These are phyloP conservation scores for Bacidia gigantensis DNA, from an alignment of 495 filamentous ascomycete genomes.

Conservation along the genomic window DNA sequence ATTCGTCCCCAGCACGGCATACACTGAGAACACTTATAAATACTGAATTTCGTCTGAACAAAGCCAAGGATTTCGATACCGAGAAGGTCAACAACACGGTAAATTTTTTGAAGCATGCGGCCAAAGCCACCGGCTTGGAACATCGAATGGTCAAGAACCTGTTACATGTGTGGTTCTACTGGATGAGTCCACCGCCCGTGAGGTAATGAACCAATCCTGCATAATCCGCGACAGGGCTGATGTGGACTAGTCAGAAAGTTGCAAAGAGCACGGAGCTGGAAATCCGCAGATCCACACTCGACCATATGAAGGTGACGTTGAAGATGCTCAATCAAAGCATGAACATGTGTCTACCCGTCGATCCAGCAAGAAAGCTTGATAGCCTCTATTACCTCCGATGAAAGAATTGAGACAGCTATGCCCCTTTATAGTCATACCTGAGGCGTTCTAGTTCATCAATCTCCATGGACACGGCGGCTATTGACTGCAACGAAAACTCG, in stretches of 20 bases:
- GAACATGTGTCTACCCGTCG: conserved; percentile 42
- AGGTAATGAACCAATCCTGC: not conserved
- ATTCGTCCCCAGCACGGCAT: conserved; percentile 62
- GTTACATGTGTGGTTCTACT: conserved; percentile 46
- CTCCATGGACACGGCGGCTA: conserved; percentile 36
- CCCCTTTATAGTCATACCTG: conserved; percentile 40
- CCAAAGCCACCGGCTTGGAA: conserved; percentile 53
- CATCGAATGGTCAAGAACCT: conserved; percentile 70
- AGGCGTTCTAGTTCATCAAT: conserved; percentile 32
- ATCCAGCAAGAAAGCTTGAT: not conserved
- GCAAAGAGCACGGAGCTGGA: conserved; percentile 20
- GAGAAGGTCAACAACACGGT: conserved; percentile 57
- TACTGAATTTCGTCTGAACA: conserved; percentile 50
- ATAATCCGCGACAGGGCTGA: not conserved
- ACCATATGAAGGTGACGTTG: conserved; percentile 52
- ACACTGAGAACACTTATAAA: conserved; percentile 51
- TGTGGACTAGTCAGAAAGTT: conserved; percentile 21
- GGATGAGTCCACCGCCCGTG: not conserved
- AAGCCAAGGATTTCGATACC: conserved; percentile 38
- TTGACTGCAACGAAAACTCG: conserved; percentile 25
- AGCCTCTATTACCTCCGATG: not conserved
- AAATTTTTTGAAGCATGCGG: conserved; percentile 60
- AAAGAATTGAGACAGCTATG: conserved; percentile 16
- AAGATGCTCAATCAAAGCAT: conserved; percentile 60
- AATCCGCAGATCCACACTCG: conserved; percentile 28